Conservation (phyloP, 2,329 filamentous ascomycete genomes). For the Amylocarpus encephaloides region DNA sequence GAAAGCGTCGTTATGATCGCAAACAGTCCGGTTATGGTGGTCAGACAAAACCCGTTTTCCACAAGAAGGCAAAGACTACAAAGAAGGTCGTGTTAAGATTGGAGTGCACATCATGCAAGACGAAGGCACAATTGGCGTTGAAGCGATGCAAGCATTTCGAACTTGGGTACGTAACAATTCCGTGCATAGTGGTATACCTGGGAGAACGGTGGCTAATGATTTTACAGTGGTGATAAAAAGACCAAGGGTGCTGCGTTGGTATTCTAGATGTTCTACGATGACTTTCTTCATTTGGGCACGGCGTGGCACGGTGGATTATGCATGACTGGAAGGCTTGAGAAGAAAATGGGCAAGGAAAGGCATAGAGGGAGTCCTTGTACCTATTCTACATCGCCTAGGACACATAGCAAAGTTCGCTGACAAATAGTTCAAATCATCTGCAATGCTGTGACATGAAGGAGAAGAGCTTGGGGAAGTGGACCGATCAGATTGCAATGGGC, state of each 20-base stretch:
- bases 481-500: too few relatives aligned
- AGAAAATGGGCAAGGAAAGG: constrained; percentile 19
- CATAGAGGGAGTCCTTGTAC: constrained; percentile 23
- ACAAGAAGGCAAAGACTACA: constrained; percentile 99
- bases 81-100: constrained; percentile 99
- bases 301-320: constrained; percentile 25
- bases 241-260: constrained; percentile 99
- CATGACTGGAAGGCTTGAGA: constrained; percentile 25
- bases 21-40: constrained; percentile 99
- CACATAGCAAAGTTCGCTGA: constrained; percentile 31
- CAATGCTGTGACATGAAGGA: background rate
- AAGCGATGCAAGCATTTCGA: constrained; percentile 99
- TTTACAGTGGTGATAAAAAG: constrained; percentile 97
- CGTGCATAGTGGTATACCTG: background rate
- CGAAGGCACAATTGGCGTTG: constrained; percentile 93
- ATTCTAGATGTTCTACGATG: constrained; percentile 65
- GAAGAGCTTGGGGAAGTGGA: too few relatives aligned
- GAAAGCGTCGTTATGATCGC: constrained; percentile 99
- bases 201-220: constrained; percentile 35
- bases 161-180: constrained; percentile 68
- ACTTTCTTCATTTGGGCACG: constrained; percentile 24
- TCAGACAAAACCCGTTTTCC: constrained; percentile 99
- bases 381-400: constrained; percentile 25
- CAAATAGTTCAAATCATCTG: background rate
- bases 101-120: constrained; percentile 97